Percentiles rank a stretch among this genome's conserved stretches.
Conservation (phyloP, 2,329 filamentous ascomycete species). For the Diaporthe sp. region DNA sequence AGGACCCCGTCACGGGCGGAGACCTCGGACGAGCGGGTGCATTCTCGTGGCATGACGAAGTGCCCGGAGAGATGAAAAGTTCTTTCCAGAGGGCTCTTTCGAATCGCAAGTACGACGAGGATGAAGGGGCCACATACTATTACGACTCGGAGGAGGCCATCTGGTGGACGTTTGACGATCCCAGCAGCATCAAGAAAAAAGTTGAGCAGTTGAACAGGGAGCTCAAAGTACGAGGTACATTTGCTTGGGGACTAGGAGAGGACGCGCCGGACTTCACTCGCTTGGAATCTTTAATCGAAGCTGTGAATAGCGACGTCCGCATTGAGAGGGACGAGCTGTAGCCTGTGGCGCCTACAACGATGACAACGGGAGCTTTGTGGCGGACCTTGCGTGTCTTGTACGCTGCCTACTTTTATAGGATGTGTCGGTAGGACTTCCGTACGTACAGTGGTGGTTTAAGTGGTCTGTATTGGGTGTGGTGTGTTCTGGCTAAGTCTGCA, state of each 20-base stretch:
- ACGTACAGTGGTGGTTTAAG: too few relatives aligned
- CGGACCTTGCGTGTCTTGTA: too few relatives aligned
- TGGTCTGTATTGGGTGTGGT: too few relatives aligned
- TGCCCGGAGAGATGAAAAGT: conserved; percentile 60
- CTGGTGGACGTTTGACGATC: conserved; percentile 82
- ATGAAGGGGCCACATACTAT: conserved; percentile 73
- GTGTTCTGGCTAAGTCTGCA: too few relatives aligned
- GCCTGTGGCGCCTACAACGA: too few relatives aligned
- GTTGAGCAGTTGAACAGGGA: conserved; percentile 67
- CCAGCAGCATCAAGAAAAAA: conserved; percentile 69
- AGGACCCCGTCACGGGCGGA: conserved; percentile 67
- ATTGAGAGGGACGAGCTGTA: conserved; percentile 35
- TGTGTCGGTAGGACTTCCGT: too few relatives aligned
- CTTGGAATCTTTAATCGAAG: conserved; percentile 41
- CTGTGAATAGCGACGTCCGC: conserved; percentile 38
- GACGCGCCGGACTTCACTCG: conserved; percentile 62
- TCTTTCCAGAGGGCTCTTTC: conserved; percentile 68
- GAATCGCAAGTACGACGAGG: conserved; percentile 65
- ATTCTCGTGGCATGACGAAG: conserved; percentile 69
- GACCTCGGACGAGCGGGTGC: conserved; percentile 64
- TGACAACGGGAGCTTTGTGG: background rate
- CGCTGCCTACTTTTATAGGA: too few relatives aligned
- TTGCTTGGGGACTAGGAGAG: conserved; percentile 81
- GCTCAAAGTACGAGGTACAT: conserved; percentile 73
- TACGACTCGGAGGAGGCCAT: conserved; percentile 68